A percentile compares a stretch with the other conserved stretches of the same genome.
phyloP scores from a whole-genome alignment of 2,329 filamentous ascomycete species.

The Orbilia ellipsospora region DNA sequence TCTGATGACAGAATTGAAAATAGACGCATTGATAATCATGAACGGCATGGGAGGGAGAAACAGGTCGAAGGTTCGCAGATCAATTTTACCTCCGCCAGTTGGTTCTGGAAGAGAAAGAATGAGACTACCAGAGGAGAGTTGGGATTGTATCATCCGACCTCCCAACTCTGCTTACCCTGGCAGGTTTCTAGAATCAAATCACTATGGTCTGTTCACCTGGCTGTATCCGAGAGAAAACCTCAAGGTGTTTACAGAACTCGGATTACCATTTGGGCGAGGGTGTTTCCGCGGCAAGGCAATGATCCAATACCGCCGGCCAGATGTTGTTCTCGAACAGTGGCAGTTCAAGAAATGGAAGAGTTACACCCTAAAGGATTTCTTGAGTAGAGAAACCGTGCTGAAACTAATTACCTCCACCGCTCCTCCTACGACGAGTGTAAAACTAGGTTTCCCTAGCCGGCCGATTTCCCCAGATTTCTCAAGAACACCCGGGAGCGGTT shows the following conservation, averaged over 20 bases:
- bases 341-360: constrained; percentile 19
- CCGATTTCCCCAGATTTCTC: no score
- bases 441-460: not conserved
- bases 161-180: not conserved
- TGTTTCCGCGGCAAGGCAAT: constrained; percentile 14
- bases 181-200: constrained; percentile 8
- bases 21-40: constrained; percentile 23
- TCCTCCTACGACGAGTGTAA: not conserved
- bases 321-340: constrained; percentile 29
- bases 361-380: not conserved
- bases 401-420: constrained; percentile 2
- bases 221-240: not conserved
- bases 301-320: constrained; percentile 13
- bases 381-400: not conserved
- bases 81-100: not conserved
- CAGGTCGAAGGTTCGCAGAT: not conserved
- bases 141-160: not conserved
- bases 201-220: constrained; percentile 29
- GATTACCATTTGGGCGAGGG: not conserved
- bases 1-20: constrained; percentile 12
- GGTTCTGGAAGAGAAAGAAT: not conserved
- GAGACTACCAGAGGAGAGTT: constrained; percentile 26
- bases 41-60: not conserved
- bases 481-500: no score
- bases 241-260: constrained; percentile 2